Percentiles rank a stretch among this genome's conserved stretches.
Conservation (phyloP, 164 flowering plant species). For the grape (Vitis vinifera) region ASM3070453v1 NC_081821.1:8878501-8879000, state of each 20-base stretch:
- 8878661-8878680: background rate
- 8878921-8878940: slow-evolving; percentile 2
- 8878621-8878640: background rate
- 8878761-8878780: background rate
- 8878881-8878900: slow-evolving; percentile 50
- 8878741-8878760: background rate
- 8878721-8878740: background rate
- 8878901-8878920: slow-evolving; percentile 63
- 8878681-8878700: background rate
- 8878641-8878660: background rate
- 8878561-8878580: too few relatives aligned
- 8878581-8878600: too few relatives aligned
- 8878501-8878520: too few relatives aligned
- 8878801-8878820: slow-evolving; percentile 90
- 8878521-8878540: too few relatives aligned
- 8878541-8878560: too few relatives aligned
- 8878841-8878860: slow-evolving; percentile 88
- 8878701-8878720: background rate
- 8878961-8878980: background rate
- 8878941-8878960: background rate
- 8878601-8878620: background rate
- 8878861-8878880: slow-evolving; percentile 96
- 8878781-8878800: slow-evolving; percentile 54
- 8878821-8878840: slow-evolving; percentile 67
- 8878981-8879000: too few relatives aligned